Base-by-base conservation (phyloP, 176 grass and related monocot species). In the Saccharum spontaneum region DNA sequence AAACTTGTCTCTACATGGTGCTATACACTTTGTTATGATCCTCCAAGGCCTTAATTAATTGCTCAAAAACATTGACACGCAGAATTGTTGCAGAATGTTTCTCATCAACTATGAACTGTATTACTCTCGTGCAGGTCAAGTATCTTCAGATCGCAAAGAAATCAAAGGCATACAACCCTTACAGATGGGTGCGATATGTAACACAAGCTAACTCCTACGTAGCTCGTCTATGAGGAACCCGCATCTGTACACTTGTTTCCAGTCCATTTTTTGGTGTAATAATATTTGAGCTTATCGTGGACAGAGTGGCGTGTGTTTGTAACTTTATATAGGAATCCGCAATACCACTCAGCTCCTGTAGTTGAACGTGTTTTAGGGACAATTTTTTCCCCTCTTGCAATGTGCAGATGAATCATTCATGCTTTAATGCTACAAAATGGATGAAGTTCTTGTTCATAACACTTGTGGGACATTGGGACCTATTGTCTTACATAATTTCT, bases 111-210 rank as follows among this genome's bases (percentile, higher is more conserved):
- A 81, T 73, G 67, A 74, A 79, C 28, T 38, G 33, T 85, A n/a
- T 22, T 43, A 9, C 3, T 4, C 39, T 59, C 20, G 13, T 86
- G 87, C 93, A 99, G 97, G 97, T 99, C 67, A 92, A 94, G 91
- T 99, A 96, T 90, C 89, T 99, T 61, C 97, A 96, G 76, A 99
- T 99, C 73, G 91, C 93, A 57, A 96, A 99, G 94, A 99, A 96
- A 86, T 99, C 97, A 3, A 94, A 95, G 69, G 82, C 97, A 75
- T 99, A 96, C 88, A 96, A 96, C 31, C 97, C 97, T 8, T 99
- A 96, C 64, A 87, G 97, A 67, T 99, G 97, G 97, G 97, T 99
- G 81, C 90, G 97, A 91, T 99, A 99, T 43, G 91, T 96, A 67
- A 99, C 97, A 10, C 93, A 99, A 74, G 94, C 97, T 18, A 99